Evolutionary conservation across 768 basidiomycete species (phyloP).

Genomic region (Boletus rufocinnamomeus): DNA sequence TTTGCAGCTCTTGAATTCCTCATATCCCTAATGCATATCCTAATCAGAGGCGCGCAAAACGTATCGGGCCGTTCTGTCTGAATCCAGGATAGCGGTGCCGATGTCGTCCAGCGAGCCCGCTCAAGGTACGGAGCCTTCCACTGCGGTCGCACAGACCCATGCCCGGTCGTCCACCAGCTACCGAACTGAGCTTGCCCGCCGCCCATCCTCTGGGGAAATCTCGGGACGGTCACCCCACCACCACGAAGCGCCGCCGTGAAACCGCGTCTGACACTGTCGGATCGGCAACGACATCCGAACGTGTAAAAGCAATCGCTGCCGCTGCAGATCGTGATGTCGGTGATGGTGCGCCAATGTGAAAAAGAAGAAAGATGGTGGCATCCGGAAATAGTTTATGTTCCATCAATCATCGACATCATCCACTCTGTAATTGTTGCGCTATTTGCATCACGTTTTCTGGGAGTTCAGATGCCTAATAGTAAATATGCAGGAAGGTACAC

Average conservation of each 20-base stretch:
- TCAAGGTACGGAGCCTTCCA: background rate
- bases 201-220: background rate
- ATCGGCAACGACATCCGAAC: no score
- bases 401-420: background rate
- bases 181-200: background rate
- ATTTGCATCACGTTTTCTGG: background rate
- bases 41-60: constrained; percentile 74
- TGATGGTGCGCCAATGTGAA: constrained; percentile 16
- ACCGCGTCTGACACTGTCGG: constrained; percentile 13
- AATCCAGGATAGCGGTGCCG: constrained; percentile 67
- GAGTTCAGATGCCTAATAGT: background rate
- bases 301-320: background rate
- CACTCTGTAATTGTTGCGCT: background rate
- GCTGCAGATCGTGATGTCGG: background rate
- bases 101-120: background rate
- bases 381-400: no score
- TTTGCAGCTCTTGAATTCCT: background rate
- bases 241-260: constrained; percentile 27
- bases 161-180: background rate
- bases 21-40: background rate
- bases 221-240: background rate
- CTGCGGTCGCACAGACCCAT: background rate
- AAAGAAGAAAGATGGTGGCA: constrained; percentile 11
- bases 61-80: constrained; percentile 77
- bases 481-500: background rate